Conservation (phyloP, 2,329 filamentous ascomycete genomes). For the Paecilomyces formosus region DNA sequence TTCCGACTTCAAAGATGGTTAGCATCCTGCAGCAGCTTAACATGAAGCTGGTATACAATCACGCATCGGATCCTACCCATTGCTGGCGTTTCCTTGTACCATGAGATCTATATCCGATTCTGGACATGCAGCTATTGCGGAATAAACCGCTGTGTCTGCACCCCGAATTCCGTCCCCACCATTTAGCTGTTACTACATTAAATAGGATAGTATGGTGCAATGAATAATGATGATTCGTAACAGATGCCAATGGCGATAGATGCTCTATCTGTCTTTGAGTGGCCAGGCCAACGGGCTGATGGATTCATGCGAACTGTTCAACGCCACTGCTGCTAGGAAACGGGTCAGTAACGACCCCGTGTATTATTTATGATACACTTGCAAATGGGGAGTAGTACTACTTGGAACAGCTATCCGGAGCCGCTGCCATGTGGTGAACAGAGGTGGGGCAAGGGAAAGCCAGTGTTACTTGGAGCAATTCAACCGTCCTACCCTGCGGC, state of each 20-base stretch:
- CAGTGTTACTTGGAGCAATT: background rate
- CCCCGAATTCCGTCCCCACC: background rate
- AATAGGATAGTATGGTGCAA: background rate
- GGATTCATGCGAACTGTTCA: background rate
- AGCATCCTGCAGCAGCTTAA: background rate
- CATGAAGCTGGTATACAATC: background rate
- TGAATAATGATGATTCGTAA: background rate
- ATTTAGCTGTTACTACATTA: background rate
- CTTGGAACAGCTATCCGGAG: background rate
- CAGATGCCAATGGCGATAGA: background rate
- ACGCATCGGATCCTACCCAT: background rate
- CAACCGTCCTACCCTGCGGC: background rate
- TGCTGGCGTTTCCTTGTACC: background rate
- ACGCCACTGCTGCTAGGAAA: background rate
- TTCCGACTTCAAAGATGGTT: background rate
- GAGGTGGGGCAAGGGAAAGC: background rate
- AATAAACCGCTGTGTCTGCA: background rate
- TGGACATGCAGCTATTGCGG: background rate
- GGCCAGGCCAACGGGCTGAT: background rate
- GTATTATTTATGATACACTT: background rate
- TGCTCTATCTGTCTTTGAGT: background rate
- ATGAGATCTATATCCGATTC: background rate
- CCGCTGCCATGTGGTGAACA: background rate
- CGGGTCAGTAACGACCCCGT: background rate
- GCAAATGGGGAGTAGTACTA: background rate